These are phyloP conservation scores for Aspergillus eucalypticola DNA, from an alignment of 2,329 filamentous ascomycete species.

Conservation along the genomic window DNA sequence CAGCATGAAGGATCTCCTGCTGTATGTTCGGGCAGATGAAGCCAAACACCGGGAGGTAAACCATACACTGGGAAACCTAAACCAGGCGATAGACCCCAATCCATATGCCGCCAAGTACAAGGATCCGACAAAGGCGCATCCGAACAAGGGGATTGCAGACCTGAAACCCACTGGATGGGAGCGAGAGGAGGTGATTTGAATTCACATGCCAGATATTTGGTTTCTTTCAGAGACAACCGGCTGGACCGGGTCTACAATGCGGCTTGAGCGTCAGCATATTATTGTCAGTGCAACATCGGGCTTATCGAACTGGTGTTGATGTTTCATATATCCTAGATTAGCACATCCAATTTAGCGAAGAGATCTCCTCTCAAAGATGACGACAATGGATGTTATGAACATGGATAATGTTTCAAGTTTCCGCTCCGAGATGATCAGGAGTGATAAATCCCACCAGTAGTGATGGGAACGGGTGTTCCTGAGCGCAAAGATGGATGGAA, in stretches of 20 bases:
- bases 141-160: slow-evolving; percentile 65
- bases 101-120: slow-evolving; percentile 86
- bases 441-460: not conserved
- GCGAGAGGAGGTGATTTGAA: slow-evolving; percentile 71
- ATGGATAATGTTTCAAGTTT: not conserved
- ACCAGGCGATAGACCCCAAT: slow-evolving; percentile 85
- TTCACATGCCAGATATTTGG: not conserved
- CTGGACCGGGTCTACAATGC: slow-evolving; percentile 1
- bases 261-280: not conserved
- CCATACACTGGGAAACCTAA: slow-evolving; percentile 86
- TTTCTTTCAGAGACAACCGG: not conserved
- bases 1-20: slow-evolving; percentile 80
- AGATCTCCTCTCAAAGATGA: not conserved
- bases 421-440: not conserved
- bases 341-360: not conserved
- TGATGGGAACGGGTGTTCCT: not conserved
- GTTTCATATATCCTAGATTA: not conserved
- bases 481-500: not conserved
- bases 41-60: slow-evolving; percentile 92
- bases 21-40: slow-evolving; percentile 89
- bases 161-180: slow-evolving; percentile 77
- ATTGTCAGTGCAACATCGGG: not conserved
- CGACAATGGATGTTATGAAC: not conserved
- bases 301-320: not conserved
- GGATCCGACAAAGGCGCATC: slow-evolving; percentile 65